These are phyloP conservation scores for Ganoderma boninense DNA, from an alignment of 1,284 basidiomycete species.

Conservation along the genomic window DNA sequence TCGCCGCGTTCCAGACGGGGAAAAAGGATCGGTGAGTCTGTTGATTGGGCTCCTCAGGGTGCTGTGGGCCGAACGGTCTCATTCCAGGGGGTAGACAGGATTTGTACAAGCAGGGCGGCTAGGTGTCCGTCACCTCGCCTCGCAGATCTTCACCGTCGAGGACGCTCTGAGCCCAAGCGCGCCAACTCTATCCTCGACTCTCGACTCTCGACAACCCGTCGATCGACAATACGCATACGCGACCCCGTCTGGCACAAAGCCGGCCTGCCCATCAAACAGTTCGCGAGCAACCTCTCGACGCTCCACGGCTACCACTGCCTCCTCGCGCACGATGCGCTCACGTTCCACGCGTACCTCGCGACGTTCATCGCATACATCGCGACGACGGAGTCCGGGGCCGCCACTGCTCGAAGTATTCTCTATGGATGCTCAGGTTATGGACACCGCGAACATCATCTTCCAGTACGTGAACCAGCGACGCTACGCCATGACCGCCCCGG, in stretches of 20 bases:
- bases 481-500: slow-evolving; percentile 61
- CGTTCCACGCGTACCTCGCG: slow-evolving; percentile 93
- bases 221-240: slow-evolving; percentile 90
- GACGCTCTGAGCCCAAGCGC: slow-evolving; percentile 92
- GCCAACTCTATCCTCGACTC: slow-evolving; percentile 90
- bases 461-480: slow-evolving; percentile 83
- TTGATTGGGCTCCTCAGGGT: no score
- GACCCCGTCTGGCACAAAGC: slow-evolving; percentile 98
- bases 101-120: slow-evolving; percentile 87
- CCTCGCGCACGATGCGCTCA: slow-evolving; percentile 90
- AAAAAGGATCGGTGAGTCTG: slow-evolving; percentile 83
- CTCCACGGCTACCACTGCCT: slow-evolving; percentile 92
- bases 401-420: slow-evolving; percentile 77
- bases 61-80: slow-evolving; percentile 12
- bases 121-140: slow-evolving; percentile 94
- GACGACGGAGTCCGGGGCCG: slow-evolving; percentile 58
- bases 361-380: slow-evolving; percentile 85
- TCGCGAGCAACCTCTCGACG: slow-evolving; percentile 89
- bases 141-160: slow-evolving; percentile 90
- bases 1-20: slow-evolving; percentile 86
- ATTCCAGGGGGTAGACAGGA: slow-evolving; percentile 66
- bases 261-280: slow-evolving; percentile 89
- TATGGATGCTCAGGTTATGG: slow-evolving; percentile 92
- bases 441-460: slow-evolving; percentile 91
- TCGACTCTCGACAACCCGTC: slow-evolving; percentile 93